phyloP scores from a whole-genome alignment of 257 asterid genomes.

The Lithospermum erythrorhizon region DNA sequence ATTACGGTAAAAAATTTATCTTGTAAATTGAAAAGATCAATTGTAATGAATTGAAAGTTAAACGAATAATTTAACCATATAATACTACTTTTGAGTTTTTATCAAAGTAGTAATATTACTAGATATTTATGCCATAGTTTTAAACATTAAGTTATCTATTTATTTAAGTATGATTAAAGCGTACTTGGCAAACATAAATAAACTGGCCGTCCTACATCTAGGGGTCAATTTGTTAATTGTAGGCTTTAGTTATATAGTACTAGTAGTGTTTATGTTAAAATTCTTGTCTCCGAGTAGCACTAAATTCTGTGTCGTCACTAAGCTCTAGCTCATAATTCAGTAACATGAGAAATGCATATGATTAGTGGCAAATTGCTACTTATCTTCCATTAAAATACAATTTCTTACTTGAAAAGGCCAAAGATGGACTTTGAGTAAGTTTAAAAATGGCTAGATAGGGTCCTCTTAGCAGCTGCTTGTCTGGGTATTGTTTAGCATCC shows the following conservation, averaged over 20 bases:
- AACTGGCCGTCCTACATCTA: constrained; percentile 9
- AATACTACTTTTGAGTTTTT: too few species aligned
- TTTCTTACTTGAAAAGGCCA: background rate
- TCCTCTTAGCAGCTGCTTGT: background rate
- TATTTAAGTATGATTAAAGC: background rate
- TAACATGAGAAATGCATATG: constrained; percentile 7
- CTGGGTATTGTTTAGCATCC: too few species aligned
- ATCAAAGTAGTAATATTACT: too few species aligned
- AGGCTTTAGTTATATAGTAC: constrained; percentile 2
- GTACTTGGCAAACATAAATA: constrained; percentile 7
- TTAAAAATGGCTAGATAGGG: background rate
- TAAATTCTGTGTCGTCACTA: background rate
- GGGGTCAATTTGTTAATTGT: constrained; percentile 8
- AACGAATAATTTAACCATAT: too few species aligned
- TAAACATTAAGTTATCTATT: too few species aligned
- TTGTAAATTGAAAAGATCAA: too few species aligned
- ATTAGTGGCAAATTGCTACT: background rate
- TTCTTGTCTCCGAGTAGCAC: background rate
- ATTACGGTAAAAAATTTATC: too few species aligned
- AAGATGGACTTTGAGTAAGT: background rate
- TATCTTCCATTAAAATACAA: background rate
- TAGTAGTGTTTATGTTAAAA: background rate
- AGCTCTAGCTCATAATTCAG: constrained; percentile 4
- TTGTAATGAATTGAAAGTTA: too few species aligned
- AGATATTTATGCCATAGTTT: too few species aligned